These are phyloP conservation scores for Fusarium abutilonis DNA, from an alignment of 2,329 filamentous ascomycete genomes.

Conservation along the genomic window DNA sequence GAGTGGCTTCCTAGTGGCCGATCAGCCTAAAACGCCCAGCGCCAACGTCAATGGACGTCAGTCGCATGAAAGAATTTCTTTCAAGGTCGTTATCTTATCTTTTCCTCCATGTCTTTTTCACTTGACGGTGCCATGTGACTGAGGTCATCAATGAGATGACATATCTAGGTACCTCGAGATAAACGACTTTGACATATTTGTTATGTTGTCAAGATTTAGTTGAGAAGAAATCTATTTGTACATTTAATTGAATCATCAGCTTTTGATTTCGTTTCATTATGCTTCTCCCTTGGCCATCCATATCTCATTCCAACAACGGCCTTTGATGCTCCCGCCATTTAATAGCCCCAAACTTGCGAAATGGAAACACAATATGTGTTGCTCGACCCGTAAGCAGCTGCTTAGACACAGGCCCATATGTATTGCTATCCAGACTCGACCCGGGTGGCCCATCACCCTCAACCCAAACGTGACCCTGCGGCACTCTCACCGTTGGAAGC, in stretches of 20 bases:
- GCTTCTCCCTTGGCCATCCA: not conserved
- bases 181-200: not conserved
- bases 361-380: conserved; percentile 76
- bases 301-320: conserved; percentile 37
- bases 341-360: conserved; percentile 65
- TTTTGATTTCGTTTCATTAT: conserved; percentile 4
- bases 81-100: not conserved
- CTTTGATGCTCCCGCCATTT: conserved; percentile 65
- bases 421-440: conserved; percentile 84
- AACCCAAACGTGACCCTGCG: conserved; percentile 90
- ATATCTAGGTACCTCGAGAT: not conserved
- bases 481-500: conserved; percentile 68
- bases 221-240: not conserved
- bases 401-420: conserved; percentile 84
- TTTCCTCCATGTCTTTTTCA: conserved; percentile 18
- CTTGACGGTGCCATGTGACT: not conserved
- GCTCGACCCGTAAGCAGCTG: conserved; percentile 80
- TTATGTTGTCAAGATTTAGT: not conserved
- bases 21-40: conserved; percentile 12
- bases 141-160: conserved; percentile 1
- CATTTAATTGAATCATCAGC: not conserved
- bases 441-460: conserved; percentile 84
- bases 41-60: not conserved
- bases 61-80: conserved; percentile 27
- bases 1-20: conserved; percentile 27